These are phyloP conservation scores for Hyaloperonospora arabidopsidis DNA, from an alignment of 352 stramenopile genomes.

Conservation along the genomic window DNA sequence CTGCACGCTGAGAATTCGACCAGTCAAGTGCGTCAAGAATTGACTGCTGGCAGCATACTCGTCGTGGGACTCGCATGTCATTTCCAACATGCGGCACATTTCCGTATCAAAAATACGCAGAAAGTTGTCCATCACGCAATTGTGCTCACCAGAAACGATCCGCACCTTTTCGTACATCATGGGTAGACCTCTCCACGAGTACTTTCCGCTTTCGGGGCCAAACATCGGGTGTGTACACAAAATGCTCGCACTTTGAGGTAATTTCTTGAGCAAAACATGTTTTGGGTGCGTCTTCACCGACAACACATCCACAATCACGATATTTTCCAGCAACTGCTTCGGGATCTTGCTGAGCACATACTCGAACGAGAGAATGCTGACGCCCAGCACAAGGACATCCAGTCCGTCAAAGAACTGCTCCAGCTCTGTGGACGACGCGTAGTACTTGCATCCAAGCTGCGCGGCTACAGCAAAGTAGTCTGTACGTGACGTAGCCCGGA, in stretches of 20 bases:
- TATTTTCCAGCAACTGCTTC: constrained; percentile 57
- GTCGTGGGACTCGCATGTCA: constrained; percentile 95
- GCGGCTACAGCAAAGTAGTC: constrained; percentile 69
- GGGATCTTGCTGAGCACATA: constrained; percentile 58
- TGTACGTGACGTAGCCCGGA: constrained; percentile 80
- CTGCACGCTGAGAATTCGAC: constrained; percentile 90
- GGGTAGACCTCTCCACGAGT: constrained; percentile 90
- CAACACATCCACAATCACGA: constrained; percentile 95
- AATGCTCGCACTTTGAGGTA: constrained; percentile 88
- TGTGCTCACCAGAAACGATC: constrained; percentile 54
- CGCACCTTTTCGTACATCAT: constrained; percentile 96
- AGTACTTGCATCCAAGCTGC: constrained; percentile 58
- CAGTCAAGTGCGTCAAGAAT: constrained; percentile 97
- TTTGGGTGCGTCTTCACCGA: constrained; percentile 97
- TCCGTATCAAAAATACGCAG: constrained; percentile 94
- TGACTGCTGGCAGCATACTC: constrained; percentile 94
- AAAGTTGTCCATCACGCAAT: constrained; percentile 84
- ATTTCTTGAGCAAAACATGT: constrained; percentile 85
- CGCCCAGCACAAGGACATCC: constrained; percentile 91
- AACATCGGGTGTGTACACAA: constrained; percentile 98
- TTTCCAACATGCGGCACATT: constrained; percentile 94
- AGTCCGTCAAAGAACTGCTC: constrained; percentile 87
- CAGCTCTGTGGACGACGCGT: constrained; percentile 52
- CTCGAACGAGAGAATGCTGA: constrained; percentile 78
- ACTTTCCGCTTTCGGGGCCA: constrained; percentile 91